A percentile compares a stretch with the other conserved stretches of the same genome.
Evolutionary conservation across 371 early-diverging fungal species (phyloP).

Genomic region (Cokeromyces recurvatus): DNA sequence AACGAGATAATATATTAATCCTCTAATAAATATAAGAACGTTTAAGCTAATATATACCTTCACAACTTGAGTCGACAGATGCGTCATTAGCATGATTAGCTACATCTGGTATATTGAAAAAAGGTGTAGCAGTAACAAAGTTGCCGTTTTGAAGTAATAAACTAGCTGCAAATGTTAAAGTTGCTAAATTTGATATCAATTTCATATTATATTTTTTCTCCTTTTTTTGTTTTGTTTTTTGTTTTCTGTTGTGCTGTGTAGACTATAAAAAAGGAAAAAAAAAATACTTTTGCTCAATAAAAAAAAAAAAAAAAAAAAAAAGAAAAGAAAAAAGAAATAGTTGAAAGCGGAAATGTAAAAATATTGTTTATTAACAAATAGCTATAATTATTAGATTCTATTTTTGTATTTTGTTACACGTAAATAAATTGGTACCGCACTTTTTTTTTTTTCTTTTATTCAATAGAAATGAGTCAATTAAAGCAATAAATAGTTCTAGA

Average conservation of each 20-base stretch:
- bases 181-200: slow-evolving; percentile 24
- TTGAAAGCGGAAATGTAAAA: too few species aligned
- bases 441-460: too few species aligned
- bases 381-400: slow-evolving; percentile 13
- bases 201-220: too few species aligned
- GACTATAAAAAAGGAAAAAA: slow-evolving; percentile 4
- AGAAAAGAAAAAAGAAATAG: slow-evolving; percentile 1
- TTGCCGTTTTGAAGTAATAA: slow-evolving; percentile 31
- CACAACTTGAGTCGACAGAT: slow-evolving; percentile 11
- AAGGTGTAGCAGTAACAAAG: slow-evolving; percentile 40
- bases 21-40: too few species aligned
- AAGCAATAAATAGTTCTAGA: too few species aligned
- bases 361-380: not conserved
- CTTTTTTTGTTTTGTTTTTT: not conserved
- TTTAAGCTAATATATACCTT: slow-evolving; percentile 3
- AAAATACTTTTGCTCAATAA: not conserved
- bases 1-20: too few species aligned
- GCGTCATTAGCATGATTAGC: slow-evolving; percentile 22
- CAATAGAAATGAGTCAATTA: too few species aligned
- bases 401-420: slow-evolving; percentile 20
- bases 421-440: slow-evolving; percentile 17
- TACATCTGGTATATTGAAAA: slow-evolving; percentile 20
- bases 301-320: slow-evolving; percentile 3
- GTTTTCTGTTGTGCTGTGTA: not conserved
- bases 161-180: slow-evolving; percentile 28